These are phyloP conservation scores for Hericium coralloides DNA, from an alignment of 768 basidiomycete species.

Conservation along the genomic window DNA sequence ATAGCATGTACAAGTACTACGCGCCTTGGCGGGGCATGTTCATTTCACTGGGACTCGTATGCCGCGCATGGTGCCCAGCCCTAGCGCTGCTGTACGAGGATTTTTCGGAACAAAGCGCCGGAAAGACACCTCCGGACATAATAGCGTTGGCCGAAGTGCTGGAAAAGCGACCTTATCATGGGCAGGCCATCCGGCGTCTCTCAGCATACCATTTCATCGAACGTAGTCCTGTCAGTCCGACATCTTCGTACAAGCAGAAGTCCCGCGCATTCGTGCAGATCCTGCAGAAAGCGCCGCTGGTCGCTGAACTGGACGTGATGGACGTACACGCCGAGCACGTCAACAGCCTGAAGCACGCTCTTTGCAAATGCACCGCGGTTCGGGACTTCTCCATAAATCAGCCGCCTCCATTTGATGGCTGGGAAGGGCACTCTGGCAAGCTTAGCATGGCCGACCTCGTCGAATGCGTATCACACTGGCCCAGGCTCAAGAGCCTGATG, in stretches of 20 bases:
- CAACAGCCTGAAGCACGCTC: not conserved
- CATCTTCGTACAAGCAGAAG: not conserved
- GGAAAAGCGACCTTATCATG: not conserved
- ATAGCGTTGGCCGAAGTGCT: not conserved
- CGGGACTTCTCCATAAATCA: not conserved
- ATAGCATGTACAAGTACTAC: not conserved
- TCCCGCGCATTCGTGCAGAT: not conserved
- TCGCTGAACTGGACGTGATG: not conserved
- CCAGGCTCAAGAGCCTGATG: not conserved
- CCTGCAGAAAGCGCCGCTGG: not conserved
- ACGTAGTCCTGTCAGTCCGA: not conserved
- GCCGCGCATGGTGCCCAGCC: not conserved
- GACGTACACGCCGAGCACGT: not conserved
- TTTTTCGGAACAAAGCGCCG: not conserved
- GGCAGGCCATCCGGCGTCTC: not conserved
- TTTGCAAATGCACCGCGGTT: not conserved
- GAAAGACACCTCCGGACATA: not conserved
- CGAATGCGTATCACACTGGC: not conserved
- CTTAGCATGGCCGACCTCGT: not conserved
- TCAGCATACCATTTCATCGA: not conserved
- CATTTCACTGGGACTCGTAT: not conserved
- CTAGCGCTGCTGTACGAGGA: not conserved
- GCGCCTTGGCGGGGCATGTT: not conserved
- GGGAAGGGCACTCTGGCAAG: not conserved
- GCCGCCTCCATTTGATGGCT: not conserved